Percentiles rank a stretch among this genome's conserved stretches.
phyloP scores from a whole-genome alignment of 2,329 filamentous ascomycete genomes.

The Sordariomycetes sp. region DNA sequence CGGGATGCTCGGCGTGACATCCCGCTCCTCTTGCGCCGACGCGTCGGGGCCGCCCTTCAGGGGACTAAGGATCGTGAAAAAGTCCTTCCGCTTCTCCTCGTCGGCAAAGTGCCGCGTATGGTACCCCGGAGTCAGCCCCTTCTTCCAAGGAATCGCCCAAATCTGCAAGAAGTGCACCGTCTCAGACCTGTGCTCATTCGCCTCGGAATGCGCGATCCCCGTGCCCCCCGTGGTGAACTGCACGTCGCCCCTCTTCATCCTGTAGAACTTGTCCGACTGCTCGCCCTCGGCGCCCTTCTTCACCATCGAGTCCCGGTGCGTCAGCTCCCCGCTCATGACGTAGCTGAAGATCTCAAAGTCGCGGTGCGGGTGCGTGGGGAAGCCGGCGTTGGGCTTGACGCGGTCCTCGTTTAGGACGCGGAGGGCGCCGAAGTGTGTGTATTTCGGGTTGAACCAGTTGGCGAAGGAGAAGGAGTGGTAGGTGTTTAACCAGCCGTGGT shows the following conservation, averaged over 20 bases:
- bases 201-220: constrained; percentile 68
- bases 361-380: constrained; percentile 73
- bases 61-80: constrained; percentile 66
- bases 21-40: constrained; percentile 46
- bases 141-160: constrained; percentile 70
- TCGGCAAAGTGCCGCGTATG: constrained; percentile 64
- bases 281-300: constrained; percentile 50
- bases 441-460: constrained; percentile 52
- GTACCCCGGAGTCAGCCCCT: constrained; percentile 60
- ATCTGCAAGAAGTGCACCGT: constrained; percentile 81
- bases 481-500: constrained; percentile 80
- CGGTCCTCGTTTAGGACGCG: constrained; percentile 85
- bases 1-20: constrained; percentile 44
- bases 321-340: constrained; percentile 73
- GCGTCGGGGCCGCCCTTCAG: constrained; percentile 54
- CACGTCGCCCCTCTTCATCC: constrained; percentile 67
- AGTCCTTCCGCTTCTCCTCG: constrained; percentile 54
- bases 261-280: constrained; percentile 50
- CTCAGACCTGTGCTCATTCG: constrained; percentile 59
- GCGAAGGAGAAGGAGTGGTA: constrained; percentile 84
- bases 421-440: constrained; percentile 59
- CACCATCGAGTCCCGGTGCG: constrained; percentile 78
- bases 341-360: constrained; percentile 89
- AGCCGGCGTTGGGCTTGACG: constrained; percentile 59
- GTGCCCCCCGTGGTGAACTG: constrained; percentile 86